These are phyloP conservation scores for Teunomyces aglyptinius DNA, from an alignment of 805 yeast genomes.

Conservation along the genomic window DNA sequence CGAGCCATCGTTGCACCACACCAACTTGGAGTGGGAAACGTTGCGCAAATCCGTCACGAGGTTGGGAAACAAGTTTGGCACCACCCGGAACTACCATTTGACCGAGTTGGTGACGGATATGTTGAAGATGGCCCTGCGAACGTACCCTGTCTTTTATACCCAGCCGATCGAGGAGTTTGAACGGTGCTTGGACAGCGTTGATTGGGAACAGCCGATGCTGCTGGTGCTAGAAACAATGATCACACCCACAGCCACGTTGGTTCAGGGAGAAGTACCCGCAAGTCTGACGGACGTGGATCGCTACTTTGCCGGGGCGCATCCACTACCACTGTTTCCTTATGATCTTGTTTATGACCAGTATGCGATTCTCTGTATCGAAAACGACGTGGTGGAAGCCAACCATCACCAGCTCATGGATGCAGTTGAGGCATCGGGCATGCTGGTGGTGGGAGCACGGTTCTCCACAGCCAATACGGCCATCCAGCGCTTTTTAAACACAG, in stretches of 20 bases:
- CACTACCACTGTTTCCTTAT: no score
- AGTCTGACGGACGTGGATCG: no score
- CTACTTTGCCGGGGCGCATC: no score
- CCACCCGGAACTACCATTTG: conserved; percentile 29
- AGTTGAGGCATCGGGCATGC: conserved; percentile 23
- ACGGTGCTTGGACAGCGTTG: neutral
- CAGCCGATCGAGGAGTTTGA: neutral
- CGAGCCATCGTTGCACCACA: conserved; percentile 18
- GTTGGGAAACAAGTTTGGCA: conserved; percentile 9
- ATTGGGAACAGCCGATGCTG: neutral
- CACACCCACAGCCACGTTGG: neutral
- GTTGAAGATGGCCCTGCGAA: conserved; percentile 23
- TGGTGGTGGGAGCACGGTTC: conserved; percentile 27
- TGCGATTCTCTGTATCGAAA: conserved; percentile 31
- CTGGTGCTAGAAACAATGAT: neutral
- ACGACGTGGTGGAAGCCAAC: conserved; percentile 19
- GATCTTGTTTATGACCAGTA: conserved; percentile 28
- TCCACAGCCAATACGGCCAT: conserved; percentile 14
- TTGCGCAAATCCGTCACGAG: conserved; percentile 12
- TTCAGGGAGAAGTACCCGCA: neutral
- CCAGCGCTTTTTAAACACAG: conserved; percentile 13
- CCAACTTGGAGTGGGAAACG: conserved; percentile 19
- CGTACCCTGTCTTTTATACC: neutral
- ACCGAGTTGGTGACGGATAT: conserved; percentile 30
- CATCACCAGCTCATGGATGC: conserved; percentile 23